Conservation (phyloP, 768 basidiomycete genomes). For the Trametes sanguinea region DNA sequence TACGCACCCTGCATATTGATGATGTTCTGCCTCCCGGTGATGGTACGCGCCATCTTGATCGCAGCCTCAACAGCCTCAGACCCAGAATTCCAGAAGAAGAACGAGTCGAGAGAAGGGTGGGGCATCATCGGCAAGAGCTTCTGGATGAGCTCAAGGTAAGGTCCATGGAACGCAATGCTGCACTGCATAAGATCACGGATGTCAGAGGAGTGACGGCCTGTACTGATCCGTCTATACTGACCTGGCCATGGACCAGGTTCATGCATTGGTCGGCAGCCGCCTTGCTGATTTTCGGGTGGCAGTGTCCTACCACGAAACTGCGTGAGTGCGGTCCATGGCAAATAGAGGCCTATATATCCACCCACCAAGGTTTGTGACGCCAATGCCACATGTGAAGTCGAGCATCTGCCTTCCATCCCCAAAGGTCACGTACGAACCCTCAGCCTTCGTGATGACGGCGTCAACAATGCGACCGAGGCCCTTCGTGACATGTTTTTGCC, state of each 20-base stretch:
- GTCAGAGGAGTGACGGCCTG: neutral
- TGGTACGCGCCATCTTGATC: slow-evolving; percentile 79
- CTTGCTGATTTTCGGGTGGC: slow-evolving; percentile 81
- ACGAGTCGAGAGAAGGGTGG: slow-evolving; percentile 85
- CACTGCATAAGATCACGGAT: slow-evolving; percentile 49
- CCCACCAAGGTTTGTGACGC: slow-evolving; percentile 80
- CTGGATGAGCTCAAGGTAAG: slow-evolving; percentile 86
- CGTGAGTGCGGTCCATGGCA: no score
- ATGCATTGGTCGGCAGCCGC: slow-evolving; percentile 90
- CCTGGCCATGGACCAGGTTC: slow-evolving; percentile 78
- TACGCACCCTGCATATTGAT: slow-evolving; percentile 91
- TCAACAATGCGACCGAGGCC: slow-evolving; percentile 45
- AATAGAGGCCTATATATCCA: neutral
- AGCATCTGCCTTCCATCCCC: slow-evolving; percentile 73
- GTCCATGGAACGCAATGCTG: slow-evolving; percentile 84
- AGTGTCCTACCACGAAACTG: slow-evolving; percentile 61
- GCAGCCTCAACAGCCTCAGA: slow-evolving; percentile 91
- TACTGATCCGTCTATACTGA: slow-evolving; percentile 31
- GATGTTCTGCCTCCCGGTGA: slow-evolving; percentile 84
- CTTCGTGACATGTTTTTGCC: slow-evolving; percentile 47
- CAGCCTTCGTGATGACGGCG: slow-evolving; percentile 65
- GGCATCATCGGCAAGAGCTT: slow-evolving; percentile 88
- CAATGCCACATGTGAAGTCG: slow-evolving; percentile 89
- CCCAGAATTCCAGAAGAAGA: slow-evolving; percentile 98
- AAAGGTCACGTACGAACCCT: slow-evolving; percentile 73